A percentile compares a stretch with the other conserved stretches of the same genome.
Evolutionary conservation across 306 rosid genomes (phyloP).

Genomic region (Gastrolobium villosum): DNA sequence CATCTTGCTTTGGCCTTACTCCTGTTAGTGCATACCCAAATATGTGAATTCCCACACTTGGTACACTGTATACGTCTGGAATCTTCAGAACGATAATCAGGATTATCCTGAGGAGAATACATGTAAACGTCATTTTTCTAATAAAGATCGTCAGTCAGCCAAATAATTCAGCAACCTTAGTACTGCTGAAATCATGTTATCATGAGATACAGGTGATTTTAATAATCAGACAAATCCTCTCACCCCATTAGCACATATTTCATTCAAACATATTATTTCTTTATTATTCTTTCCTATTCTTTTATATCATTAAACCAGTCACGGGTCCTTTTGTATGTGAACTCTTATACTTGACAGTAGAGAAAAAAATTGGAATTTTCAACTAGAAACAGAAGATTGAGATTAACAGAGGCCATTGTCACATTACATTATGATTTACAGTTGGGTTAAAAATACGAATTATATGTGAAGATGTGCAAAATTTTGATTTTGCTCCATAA

Average conservation of each 20-base stretch:
- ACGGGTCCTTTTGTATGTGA: not conserved
- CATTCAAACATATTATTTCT: not conserved
- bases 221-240: constrained; percentile 21
- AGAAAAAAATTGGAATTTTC: not conserved
- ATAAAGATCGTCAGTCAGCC: constrained; percentile 7
- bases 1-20: constrained; percentile 94
- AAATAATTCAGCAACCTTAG: constrained; percentile 30
- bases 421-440: not conserved
- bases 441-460: not conserved
- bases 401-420: not conserved
- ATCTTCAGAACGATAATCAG: constrained; percentile 85
- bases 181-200: constrained; percentile 23
- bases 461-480: not conserved
- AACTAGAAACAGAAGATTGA: not conserved
- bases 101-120: constrained; percentile 65
- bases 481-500: not conserved
- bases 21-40: constrained; percentile 99
- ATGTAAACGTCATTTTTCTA: constrained; percentile 33
- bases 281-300: constrained; percentile 15
- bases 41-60: constrained; percentile 93
- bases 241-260: not conserved
- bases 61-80: constrained; percentile 97
- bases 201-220: constrained; percentile 19
- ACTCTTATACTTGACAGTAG: not conserved
- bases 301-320: constrained; percentile 10